Evolutionary conservation across 495 filamentous ascomycete species (phyloP).

Genomic region (Hyphodiscus hymeniophilus): DNA sequence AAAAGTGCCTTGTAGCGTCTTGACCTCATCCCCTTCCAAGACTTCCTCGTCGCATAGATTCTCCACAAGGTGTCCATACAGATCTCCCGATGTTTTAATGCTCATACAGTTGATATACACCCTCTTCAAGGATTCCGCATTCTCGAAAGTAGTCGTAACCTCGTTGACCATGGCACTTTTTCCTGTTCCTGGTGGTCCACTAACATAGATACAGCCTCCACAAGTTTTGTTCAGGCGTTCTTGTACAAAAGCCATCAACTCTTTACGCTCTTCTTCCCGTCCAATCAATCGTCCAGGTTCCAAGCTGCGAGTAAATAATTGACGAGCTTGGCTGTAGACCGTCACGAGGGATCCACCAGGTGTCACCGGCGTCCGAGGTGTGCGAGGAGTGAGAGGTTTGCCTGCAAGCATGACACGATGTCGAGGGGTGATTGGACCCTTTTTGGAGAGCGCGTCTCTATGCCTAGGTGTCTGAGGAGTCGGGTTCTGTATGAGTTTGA

Average conservation of each 20-base stretch:
- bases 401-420: conserved; percentile 57
- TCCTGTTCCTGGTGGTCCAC: conserved; percentile 90
- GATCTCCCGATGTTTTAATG: conserved; percentile 72
- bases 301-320: conserved; percentile 73
- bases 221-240: conserved; percentile 48
- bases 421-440: conserved; percentile 57
- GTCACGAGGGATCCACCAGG: conserved; percentile 52
- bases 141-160: conserved; percentile 48
- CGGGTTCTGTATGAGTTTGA: conserved; percentile 17
- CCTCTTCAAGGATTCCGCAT: conserved; percentile 43
- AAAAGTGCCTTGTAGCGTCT: conserved; percentile 55
- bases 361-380: conserved; percentile 56
- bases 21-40: conserved; percentile 41
- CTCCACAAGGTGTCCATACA: conserved; percentile 64
- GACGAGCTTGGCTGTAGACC: conserved; percentile 79
- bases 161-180: conserved; percentile 90
- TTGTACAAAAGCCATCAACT: conserved; percentile 62
- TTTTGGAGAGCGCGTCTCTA: conserved; percentile 54
- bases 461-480: conserved; percentile 59
- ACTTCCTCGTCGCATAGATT: conserved; percentile 39
- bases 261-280: conserved; percentile 67
- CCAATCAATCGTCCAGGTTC: conserved; percentile 72
- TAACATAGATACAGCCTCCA: conserved; percentile 90
- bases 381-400: conserved; percentile 59
- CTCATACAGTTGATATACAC: conserved; percentile 94